Percentiles rank a stretch among this genome's conserved stretches.
These are phyloP conservation scores for Rubus idaeus DNA, from an alignment of 306 rosid genomes.

Conservation along the genomic window DNA sequence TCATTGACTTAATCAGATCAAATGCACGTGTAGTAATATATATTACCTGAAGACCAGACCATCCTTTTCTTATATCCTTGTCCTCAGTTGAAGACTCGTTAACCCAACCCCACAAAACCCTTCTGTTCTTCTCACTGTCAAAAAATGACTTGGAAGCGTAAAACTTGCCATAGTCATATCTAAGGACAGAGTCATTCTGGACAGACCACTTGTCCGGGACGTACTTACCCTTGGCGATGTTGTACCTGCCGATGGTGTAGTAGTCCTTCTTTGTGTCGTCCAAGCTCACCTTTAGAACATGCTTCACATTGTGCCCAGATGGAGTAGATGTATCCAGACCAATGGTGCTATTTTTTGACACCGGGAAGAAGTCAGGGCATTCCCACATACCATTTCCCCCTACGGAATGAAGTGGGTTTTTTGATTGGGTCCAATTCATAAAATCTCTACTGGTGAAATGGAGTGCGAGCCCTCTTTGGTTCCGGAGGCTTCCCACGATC, in stretches of 20 bases:
- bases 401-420: conserved; percentile 59
- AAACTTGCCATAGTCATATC: no score
- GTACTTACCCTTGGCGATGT: conserved; percentile 44
- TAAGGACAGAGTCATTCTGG: conserved; percentile 25
- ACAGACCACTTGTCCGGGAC: conserved; percentile 47
- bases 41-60: conserved; percentile 80
- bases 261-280: conserved; percentile 57
- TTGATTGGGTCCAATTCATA: conserved; percentile 54
- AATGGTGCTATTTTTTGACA: neutral
- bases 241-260: conserved; percentile 61
- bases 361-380: no score
- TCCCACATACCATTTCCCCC: conserved; percentile 35
- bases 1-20: neutral
- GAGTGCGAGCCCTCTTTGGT: conserved; percentile 46
- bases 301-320: conserved; percentile 40
- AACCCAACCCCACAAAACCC: conserved; percentile 76
- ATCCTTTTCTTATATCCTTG: conserved; percentile 62
- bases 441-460: conserved; percentile 59
- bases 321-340: conserved; percentile 50
- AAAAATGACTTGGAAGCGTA: conserved; percentile 61
- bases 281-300: conserved; percentile 68
- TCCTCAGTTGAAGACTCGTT: conserved; percentile 61
- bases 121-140: conserved; percentile 52
- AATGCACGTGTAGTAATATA: neutral
- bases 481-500: conserved; percentile 50